A percentile compares a stretch with the other conserved stretches of the same genome.
Evolutionary conservation across 768 basidiomycete species (phyloP).

Genomic region (Gloeophyllum trabeum): DNA sequence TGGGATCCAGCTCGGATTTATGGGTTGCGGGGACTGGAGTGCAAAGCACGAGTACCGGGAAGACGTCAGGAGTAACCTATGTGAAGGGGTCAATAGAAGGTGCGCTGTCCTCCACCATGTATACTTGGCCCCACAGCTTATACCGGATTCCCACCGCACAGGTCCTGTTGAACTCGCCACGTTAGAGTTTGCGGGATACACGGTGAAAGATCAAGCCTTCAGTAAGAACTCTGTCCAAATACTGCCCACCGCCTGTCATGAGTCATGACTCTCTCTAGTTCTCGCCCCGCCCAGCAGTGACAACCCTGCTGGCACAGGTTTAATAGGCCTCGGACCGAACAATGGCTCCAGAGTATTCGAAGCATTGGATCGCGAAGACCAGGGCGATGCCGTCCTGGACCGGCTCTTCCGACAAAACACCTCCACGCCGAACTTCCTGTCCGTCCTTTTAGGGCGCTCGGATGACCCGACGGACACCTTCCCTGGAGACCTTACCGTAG

Average conservation of each 20-base stretch:
- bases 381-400: slow-evolving; percentile 47
- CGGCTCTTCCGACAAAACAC: slow-evolving; percentile 52
- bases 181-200: slow-evolving; percentile 33
- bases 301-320: slow-evolving; percentile 23
- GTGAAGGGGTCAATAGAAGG: slow-evolving; percentile 43
- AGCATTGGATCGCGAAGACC: slow-evolving; percentile 17
- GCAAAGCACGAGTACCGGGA: slow-evolving; percentile 25
- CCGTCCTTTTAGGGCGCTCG: slow-evolving; percentile 51
- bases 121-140: neutral
- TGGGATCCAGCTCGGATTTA: slow-evolving; percentile 41
- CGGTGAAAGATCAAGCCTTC: slow-evolving; percentile 33
- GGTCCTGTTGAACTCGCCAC: slow-evolving; percentile 33
- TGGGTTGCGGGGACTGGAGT: slow-evolving; percentile 41
- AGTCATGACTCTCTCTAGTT: slow-evolving; percentile 20
- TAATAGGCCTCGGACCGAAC: slow-evolving; percentile 53
- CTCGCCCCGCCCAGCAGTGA: slow-evolving; percentile 20
- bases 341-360: slow-evolving; percentile 36
- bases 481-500: slow-evolving; percentile 53
- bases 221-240: slow-evolving; percentile 21
- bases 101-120: slow-evolving; percentile 12
- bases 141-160: slow-evolving; percentile 7
- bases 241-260: too few species aligned
- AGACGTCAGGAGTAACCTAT: slow-evolving; percentile 32
- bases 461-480: slow-evolving; percentile 39
- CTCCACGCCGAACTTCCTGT: slow-evolving; percentile 47